Percentiles rank a stretch among this genome's conserved stretches.
phyloP scores from a whole-genome alignment of 2,329 filamentous ascomycete species.

The Stenocarpella maydis region DNA sequence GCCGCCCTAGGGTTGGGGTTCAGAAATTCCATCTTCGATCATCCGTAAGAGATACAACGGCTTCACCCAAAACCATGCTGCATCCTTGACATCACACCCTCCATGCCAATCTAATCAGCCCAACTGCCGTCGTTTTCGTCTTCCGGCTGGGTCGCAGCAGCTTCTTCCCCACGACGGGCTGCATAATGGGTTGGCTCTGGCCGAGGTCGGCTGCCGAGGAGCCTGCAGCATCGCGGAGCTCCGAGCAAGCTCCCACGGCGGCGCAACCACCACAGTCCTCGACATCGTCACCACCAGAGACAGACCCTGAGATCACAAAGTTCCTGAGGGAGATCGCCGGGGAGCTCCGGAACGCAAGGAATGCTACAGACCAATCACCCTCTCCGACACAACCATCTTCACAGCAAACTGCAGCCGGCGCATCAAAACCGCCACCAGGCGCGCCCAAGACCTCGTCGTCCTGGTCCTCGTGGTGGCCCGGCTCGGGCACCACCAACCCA shows the following conservation, averaged over 20 bases:
- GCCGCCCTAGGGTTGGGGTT: slow-evolving; percentile 14
- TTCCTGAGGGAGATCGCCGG: slow-evolving; percentile 50
- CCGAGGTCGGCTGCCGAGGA: slow-evolving; percentile 50
- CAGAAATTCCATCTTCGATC: not conserved
- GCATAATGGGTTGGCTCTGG: slow-evolving; percentile 71
- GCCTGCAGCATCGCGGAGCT: slow-evolving; percentile 38
- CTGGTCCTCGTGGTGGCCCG: slow-evolving; percentile 44
- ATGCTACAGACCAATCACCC: not conserved
- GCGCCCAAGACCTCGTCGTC: slow-evolving; percentile 42
- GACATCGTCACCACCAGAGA: slow-evolving; percentile 32
- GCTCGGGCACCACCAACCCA: slow-evolving; percentile 40
- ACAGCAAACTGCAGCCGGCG: slow-evolving; percentile 33
- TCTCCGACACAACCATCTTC: not conserved
- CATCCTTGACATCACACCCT: not conserved
- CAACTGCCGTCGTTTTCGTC: not conserved
- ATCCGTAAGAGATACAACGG: not conserved
- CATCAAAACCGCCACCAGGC: slow-evolving; percentile 45
- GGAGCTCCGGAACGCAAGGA: not conserved
- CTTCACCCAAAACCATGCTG: not conserved
- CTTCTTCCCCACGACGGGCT: slow-evolving; percentile 5
- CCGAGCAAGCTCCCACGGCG: slow-evolving; percentile 33
- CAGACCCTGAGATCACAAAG: slow-evolving; percentile 62
- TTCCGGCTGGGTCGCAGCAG: not conserved
- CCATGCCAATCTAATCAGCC: not conserved
- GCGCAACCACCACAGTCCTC: slow-evolving; percentile 33